These are phyloP conservation scores for Alternaria brassicae DNA, from an alignment of 2,329 filamentous ascomycete genomes.

Conservation along the genomic window DNA sequence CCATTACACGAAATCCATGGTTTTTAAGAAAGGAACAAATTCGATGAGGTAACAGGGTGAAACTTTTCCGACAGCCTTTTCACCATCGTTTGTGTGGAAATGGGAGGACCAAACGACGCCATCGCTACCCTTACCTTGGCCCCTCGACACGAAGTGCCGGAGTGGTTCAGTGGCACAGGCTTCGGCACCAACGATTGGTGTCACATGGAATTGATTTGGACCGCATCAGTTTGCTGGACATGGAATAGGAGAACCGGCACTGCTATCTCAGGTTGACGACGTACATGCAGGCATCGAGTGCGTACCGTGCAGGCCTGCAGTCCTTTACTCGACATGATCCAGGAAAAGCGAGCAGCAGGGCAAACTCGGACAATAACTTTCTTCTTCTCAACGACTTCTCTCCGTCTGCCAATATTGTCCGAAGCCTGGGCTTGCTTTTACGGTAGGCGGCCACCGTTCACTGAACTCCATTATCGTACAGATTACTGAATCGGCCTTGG, in stretches of 20 bases:
- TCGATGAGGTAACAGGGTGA: background rate
- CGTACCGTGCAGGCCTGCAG: constrained; percentile 3
- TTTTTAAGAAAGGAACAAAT: constrained; percentile 1
- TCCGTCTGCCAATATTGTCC: background rate
- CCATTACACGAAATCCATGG: background rate
- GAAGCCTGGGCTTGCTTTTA: background rate
- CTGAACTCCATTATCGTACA: background rate
- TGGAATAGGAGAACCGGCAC: constrained; percentile 1
- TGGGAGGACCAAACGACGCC: constrained; percentile 2
- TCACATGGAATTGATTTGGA: constrained; percentile 2
- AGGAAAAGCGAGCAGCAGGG: constrained; percentile 1
- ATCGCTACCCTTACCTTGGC: background rate
- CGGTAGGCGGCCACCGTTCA: background rate
- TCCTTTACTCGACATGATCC: constrained; percentile 2
- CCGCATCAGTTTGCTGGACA: background rate
- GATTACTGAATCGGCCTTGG: background rate
- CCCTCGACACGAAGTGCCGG: background rate
- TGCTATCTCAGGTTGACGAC: background rate
- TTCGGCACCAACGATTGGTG: constrained; percentile 1
- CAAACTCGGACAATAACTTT: background rate
- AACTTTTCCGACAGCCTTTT: background rate
- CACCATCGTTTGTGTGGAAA: constrained; percentile 6
- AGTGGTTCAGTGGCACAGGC: background rate
- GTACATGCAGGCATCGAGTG: constrained; percentile 8
- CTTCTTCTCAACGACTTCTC: background rate